Evolutionary conservation across 2,329 filamentous ascomycete species (phyloP).

Genomic region (Thelonectria discophora): DNA sequence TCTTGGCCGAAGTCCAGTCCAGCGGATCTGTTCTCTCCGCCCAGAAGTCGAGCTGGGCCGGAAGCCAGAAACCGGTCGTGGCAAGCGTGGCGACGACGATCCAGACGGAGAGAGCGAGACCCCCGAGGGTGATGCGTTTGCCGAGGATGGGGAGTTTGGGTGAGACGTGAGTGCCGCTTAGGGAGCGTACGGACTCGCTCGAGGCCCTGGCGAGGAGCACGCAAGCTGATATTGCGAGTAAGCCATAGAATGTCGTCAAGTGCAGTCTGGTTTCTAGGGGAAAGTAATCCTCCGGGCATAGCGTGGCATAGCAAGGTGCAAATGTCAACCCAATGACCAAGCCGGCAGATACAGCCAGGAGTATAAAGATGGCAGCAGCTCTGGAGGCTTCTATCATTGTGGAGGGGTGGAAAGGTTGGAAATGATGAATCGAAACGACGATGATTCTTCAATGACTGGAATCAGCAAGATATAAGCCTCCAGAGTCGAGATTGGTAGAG

Average conservation of each 20-base stretch:
- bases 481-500: too few relatives aligned
- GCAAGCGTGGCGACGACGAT: constrained; percentile 1
- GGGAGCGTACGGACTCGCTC: not conserved
- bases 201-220: not conserved
- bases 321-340: too few relatives aligned
- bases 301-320: too few relatives aligned
- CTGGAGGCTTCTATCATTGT: too few relatives aligned
- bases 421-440: too few relatives aligned
- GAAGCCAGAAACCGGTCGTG: constrained; percentile 14
- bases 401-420: too few relatives aligned
- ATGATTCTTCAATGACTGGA: too few relatives aligned
- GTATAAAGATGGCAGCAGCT: too few relatives aligned
- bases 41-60: constrained; percentile 18
- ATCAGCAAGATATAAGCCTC: too few relatives aligned
- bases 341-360: too few relatives aligned
- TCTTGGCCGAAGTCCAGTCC: constrained; percentile 19
- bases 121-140: constrained; percentile 9
- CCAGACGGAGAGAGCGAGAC: not conserved
- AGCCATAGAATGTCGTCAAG: constrained; percentile 7
- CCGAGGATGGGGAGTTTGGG: constrained; percentile 10
- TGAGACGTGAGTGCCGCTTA: constrained; percentile 2
- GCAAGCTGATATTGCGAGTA: not conserved
- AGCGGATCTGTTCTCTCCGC: constrained; percentile 19
- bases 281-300: constrained; percentile 10
- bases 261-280: constrained; percentile 11